Percentiles rank a stretch among this genome's conserved stretches.
Evolutionary conservation across 1,139 yeast species (phyloP).

Genomic region (Protomyces inouyei): DNA sequence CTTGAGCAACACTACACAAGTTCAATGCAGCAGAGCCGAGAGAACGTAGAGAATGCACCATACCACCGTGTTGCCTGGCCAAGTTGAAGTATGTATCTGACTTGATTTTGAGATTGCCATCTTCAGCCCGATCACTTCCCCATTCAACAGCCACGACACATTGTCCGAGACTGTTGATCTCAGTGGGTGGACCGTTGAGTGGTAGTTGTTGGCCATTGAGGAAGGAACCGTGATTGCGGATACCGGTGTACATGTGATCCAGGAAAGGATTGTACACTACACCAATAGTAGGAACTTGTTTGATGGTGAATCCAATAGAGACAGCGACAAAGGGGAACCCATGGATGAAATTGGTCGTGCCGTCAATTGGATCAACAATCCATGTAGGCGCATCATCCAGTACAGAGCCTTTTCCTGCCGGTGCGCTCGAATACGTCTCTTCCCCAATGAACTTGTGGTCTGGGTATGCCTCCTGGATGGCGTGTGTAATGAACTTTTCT

Average conservation of each 20-base stretch:
- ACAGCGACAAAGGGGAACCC: conserved; percentile 57
- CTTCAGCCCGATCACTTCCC: conserved; percentile 55
- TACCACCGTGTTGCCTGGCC: conserved; percentile 46
- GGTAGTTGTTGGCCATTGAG: conserved; percentile 45
- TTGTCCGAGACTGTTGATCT: conserved; percentile 35
- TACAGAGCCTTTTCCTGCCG: conserved; percentile 44
- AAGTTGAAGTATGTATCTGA: conserved; percentile 47
- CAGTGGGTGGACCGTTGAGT: conserved; percentile 39
- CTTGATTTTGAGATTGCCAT: conserved; percentile 46
- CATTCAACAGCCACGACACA: conserved; percentile 57
- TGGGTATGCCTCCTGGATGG: conserved; percentile 45
- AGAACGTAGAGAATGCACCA: conserved; percentile 55
- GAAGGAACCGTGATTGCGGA: conserved; percentile 51
- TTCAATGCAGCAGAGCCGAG: conserved; percentile 61
- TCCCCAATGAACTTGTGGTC: conserved; percentile 54
- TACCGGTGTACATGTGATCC: conserved; percentile 49
- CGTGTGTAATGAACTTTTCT: conserved; percentile 46
- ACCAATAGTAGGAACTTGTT: conserved; percentile 52
- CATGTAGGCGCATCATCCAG: conserved; percentile 54
- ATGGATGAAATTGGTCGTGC: conserved; percentile 59
- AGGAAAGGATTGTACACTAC: conserved; percentile 56
- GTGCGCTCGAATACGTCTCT: conserved; percentile 44
- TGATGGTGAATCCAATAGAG: conserved; percentile 53
- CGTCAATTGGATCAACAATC: conserved; percentile 59
- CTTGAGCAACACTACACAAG: conserved; percentile 53